Evolutionary conservation across 2,329 filamentous ascomycete species (phyloP).

Genomic region (Talaromyces verruculosus): DNA sequence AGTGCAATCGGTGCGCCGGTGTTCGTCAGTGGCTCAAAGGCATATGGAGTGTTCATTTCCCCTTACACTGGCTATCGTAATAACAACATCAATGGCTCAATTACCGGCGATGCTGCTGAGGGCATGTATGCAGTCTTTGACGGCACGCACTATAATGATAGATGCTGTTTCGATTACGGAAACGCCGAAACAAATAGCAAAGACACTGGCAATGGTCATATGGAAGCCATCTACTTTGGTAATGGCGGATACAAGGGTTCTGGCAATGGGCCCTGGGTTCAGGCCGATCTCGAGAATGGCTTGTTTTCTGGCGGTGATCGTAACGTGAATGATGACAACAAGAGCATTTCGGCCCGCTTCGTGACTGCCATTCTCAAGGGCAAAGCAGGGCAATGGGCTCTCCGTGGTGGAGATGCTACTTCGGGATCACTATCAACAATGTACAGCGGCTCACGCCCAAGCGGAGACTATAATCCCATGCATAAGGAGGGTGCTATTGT

Average conservation of each 20-base stretch:
- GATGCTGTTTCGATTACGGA: constrained; percentile 16
- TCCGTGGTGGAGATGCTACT: constrained; percentile 58
- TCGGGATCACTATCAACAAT: constrained; percentile 59
- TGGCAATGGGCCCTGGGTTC: constrained; percentile 64
- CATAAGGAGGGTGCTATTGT: constrained; percentile 65
- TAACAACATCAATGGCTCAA: background rate
- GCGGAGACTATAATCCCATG: constrained; percentile 61
- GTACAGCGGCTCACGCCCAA: constrained; percentile 59
- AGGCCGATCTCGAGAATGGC: constrained; percentile 68
- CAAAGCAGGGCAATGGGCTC: constrained; percentile 56
- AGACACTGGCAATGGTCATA: constrained; percentile 16
- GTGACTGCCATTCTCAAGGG: constrained; percentile 60
- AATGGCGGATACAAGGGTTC: constrained; percentile 42
- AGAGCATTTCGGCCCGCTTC: constrained; percentile 57
- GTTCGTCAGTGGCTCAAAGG: constrained; percentile 11
- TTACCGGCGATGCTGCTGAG: constrained; percentile 15
- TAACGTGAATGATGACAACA: constrained; percentile 53
- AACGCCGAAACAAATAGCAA: constrained; percentile 10
- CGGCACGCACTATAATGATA: constrained; percentile 15
- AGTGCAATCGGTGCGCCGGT: constrained; percentile 16
- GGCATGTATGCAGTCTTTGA: constrained; percentile 18
- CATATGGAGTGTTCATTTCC: constrained; percentile 17
- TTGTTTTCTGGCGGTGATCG: constrained; percentile 58
- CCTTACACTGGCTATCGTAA: constrained; percentile 18
- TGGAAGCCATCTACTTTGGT: constrained; percentile 20